Base-by-base conservation (phyloP, 2,329 filamentous ascomycete species). In the Alternaria sp. region DNA sequence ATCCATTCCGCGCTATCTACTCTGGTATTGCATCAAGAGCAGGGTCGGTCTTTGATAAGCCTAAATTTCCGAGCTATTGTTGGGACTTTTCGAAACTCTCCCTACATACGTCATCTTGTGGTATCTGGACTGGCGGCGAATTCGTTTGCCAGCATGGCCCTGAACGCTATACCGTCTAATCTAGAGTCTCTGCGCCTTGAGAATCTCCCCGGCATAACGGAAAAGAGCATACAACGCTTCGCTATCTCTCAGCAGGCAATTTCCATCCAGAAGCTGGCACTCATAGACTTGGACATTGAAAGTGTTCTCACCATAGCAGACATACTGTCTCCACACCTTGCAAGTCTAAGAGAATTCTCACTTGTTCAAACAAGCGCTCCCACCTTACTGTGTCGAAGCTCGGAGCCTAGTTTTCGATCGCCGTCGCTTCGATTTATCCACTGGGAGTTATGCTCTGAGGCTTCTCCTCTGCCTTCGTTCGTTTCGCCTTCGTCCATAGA, bases 61-160 rank as follows among this genome's bases (percentile, higher is more conserved):
- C 53, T 88, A 34, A 85, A 86, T 60, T 85, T 85, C 49, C 85
- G 85, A 41, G 77, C 86, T 30, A 84, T 88, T 52, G 77, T 87
- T 34, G 82, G 84, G 25, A 82, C 85, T 46, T 78, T 88, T 36
- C 81, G 83, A 54, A 80, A 83, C 25, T 74, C 87, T n/a, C 85
- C 85, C 0, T 79, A 80, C 1, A 73, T 89, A 43, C 81, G 81
- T 40, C 80, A 87, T 67, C 80, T 89, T 9, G 84, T 83, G 50
- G 76, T 88, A 28, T 84, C 85, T n/a, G 82, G 81, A 43, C 83
- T 89, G 40, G 79, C 84, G 58, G 78, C 80, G 14, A 78, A 83
- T 36, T 84, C 86, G 46, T 88, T 88, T 64, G 82, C 85, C 18
- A 84, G 88, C 67, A 78, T 81, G 43, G 84, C 85, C 3, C 73